Percentiles rank a stretch among this genome's conserved stretches.
phyloP scores from a whole-genome alignment of 1,139 yeast genomes.

The Eremothecium sinecaudum region DNA sequence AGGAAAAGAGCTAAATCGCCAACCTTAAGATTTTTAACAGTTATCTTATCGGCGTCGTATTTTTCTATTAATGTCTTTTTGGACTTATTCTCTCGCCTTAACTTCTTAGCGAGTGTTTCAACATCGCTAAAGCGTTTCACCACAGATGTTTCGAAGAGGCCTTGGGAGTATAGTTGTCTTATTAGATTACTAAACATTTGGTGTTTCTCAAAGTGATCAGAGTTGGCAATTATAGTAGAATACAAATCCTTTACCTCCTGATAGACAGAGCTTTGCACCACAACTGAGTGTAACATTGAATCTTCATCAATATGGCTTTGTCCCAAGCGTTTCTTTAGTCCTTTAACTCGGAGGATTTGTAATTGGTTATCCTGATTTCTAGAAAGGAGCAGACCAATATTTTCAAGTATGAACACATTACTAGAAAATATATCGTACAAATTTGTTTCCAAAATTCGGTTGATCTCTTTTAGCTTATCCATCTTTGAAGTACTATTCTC shows the following conservation, averaged over 20 bases:
- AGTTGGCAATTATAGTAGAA: conserved; percentile 8
- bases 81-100: conserved; percentile 64
- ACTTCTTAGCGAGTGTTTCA: conserved; percentile 79
- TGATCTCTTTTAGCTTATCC: conserved; percentile 2
- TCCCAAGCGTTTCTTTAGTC: conserved; percentile 39
- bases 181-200: conserved; percentile 19
- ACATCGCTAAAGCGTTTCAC: conserved; percentile 78
- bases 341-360: conserved; percentile 59
- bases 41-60: conserved; percentile 43
- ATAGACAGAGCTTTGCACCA: conserved; percentile 23
- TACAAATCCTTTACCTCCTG: conserved; percentile 15
- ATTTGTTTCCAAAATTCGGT: conserved; percentile 7
- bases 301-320: conserved; percentile 28
- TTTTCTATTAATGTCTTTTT: conserved; percentile 37
- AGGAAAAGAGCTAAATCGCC: conserved; percentile 76
- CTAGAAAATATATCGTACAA: conserved; percentile 29
- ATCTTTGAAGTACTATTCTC: neutral
- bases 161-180: conserved; percentile 26
- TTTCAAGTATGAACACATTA: conserved; percentile 45
- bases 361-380: conserved; percentile 14
- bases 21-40: conserved; percentile 53
- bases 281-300: conserved; percentile 9
- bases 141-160: conserved; percentile 54
- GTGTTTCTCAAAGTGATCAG: conserved; percentile 22
- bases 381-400: conserved; percentile 61